Conservation (phyloP, 1,284 basidiomycete species). For the Leccinum pallidistipes region DNA sequence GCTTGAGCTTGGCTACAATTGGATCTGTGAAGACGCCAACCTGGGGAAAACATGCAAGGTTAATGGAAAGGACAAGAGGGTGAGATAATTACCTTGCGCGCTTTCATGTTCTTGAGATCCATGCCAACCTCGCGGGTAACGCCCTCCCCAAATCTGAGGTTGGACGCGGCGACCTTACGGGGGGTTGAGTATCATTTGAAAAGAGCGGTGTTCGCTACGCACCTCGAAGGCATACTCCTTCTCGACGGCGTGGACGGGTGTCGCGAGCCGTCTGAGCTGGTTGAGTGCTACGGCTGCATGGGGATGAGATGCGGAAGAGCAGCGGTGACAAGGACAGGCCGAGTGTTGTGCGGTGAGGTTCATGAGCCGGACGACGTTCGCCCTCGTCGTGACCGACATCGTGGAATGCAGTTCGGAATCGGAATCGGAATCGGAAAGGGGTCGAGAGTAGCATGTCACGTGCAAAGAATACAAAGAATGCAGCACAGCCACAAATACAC, state of each 20-base stretch:
- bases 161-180: conserved; percentile 83
- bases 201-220: not conserved
- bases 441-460: not conserved
- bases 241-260: conserved; percentile 74
- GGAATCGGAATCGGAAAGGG: not conserved
- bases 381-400: conserved; percentile 55
- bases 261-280: conserved; percentile 77
- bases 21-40: conserved; percentile 94
- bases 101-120: conserved; percentile 91
- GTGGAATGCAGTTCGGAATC: conserved; percentile 5
- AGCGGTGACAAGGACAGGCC: conserved; percentile 76
- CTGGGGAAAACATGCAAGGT: conserved; percentile 39
- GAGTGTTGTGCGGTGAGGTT: conserved; percentile 66
- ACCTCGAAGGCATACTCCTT: conserved; percentile 98
- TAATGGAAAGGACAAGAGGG: conserved; percentile 1
- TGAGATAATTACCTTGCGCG: conserved; percentile 58
- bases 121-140: conserved; percentile 92
- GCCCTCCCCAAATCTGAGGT: conserved; percentile 86
- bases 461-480: not conserved
- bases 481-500: conserved; percentile 6
- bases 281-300: conserved; percentile 50
- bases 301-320: conserved; percentile 38
- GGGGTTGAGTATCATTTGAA: not conserved
- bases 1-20: conserved; percentile 77
- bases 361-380: conserved; percentile 66